Evolutionary conservation across 345 rosid species (phyloP).

Genomic region (Salix suchowensis): DNA sequence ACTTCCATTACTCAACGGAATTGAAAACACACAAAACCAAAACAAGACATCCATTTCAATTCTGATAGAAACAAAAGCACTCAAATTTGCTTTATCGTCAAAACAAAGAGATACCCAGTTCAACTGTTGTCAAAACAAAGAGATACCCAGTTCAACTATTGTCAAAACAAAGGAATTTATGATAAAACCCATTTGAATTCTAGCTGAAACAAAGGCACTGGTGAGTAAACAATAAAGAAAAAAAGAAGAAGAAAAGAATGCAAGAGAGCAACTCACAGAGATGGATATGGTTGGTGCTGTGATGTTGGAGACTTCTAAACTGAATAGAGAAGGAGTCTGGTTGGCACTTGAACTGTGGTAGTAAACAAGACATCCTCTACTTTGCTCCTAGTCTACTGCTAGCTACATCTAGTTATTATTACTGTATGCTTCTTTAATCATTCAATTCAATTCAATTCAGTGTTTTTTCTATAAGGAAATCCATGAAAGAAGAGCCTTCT

Average conservation of each 20-base stretch:
- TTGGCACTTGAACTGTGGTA: slow-evolving; percentile 90
- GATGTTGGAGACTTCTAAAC: slow-evolving; percentile 44
- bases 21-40: neutral
- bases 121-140: neutral
- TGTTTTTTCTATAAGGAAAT: neutral
- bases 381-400: neutral
- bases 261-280: slow-evolving; percentile 20
- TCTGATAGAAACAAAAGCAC: slow-evolving; percentile 8
- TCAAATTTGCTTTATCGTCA: neutral
- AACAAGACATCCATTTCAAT: neutral
- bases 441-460: slow-evolving; percentile 8
- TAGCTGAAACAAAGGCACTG: neutral
- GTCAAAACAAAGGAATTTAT: neutral
- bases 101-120: slow-evolving; percentile 3
- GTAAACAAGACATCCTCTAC: slow-evolving; percentile 66
- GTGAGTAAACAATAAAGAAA: neutral
- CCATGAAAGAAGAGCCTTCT: neutral
- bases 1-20: neutral
- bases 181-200: neutral
- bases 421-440: neutral
- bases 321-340: slow-evolving; percentile 67
- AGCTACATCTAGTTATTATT: neutral
- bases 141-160: neutral
- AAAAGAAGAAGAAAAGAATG: neutral
- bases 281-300: slow-evolving; percentile 9